These are phyloP conservation scores for Ceratobasidium sp. DNA, from an alignment of 1,284 basidiomycete genomes.

Conservation along the genomic window DNA sequence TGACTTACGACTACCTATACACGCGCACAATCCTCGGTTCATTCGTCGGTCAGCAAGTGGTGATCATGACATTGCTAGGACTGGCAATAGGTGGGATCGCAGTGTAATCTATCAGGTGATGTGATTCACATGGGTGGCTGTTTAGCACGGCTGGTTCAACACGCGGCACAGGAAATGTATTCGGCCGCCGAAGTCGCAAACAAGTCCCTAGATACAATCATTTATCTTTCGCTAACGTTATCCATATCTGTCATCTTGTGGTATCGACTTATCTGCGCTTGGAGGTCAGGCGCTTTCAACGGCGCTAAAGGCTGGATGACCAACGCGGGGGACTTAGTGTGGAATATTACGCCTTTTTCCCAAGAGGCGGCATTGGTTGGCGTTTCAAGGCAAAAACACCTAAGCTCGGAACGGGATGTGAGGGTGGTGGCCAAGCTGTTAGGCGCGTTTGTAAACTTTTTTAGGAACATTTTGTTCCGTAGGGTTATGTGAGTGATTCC, in stretches of 20 bases:
- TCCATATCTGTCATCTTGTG: background rate
- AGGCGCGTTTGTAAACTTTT: background rate
- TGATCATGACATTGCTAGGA: background rate
- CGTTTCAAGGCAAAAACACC: background rate
- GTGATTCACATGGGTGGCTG: background rate
- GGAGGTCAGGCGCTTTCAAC: background rate
- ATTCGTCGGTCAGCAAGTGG: slow-evolving; percentile 3
- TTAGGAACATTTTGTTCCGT: background rate
- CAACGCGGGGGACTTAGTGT: background rate
- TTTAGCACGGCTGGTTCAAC: background rate
- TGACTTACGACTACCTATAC: background rate
- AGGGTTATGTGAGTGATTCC: background rate
- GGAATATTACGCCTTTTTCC: no score
- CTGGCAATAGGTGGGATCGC: background rate
- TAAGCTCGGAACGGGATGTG: no score
- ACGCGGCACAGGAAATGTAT: no score
- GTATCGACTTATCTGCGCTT: no score
- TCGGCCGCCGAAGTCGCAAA: background rate
- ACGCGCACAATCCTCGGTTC: slow-evolving; percentile 15
- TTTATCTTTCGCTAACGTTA: background rate
- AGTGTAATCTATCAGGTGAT: background rate
- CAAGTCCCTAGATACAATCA: background rate
- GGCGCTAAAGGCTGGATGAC: background rate
- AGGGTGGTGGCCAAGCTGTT: background rate
- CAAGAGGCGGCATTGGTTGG: background rate